Evolutionary conservation across 805 yeast species (phyloP), one percentile per base, ranked within the genome.

Genomic region (Zygotorulaspora danielsina): DNA sequence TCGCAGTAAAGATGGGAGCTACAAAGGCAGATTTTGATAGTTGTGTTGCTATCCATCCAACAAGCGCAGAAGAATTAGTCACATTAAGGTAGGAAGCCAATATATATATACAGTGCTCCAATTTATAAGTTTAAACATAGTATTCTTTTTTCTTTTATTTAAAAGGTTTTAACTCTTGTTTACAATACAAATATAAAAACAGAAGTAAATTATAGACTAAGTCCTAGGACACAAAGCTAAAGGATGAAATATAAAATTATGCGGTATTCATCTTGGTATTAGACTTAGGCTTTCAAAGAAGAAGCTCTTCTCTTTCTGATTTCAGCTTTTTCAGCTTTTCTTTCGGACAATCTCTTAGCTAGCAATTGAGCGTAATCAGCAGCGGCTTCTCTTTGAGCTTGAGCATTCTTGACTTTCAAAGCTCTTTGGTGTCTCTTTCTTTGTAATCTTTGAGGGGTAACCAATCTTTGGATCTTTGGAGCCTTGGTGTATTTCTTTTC

Each of bases 251-350:
- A 44, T 44, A 40, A 37, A 44, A 37, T 39, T 44, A 44, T 44
- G 48, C 48, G 48, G 37, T 21, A 33, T 38, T 41, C 48, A 39
- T 36, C 38, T 27, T 40, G 39, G 39, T 38, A 31, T 32, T 29
- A 28, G 40, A 51, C 49, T 73, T 79, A 82, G 79, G 89, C 88
- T 77, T 84, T 87, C 73, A 93, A 81, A 63, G 97, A 93, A 66
- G 97, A 89, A 72, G 98, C 97, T 81, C 98, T 88, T 84, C 97
- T 88, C 95, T 90, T 90, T 79, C 84, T 88, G 75, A 84, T 80
- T 79, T 88, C 97, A 75, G 96, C 96, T 79, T 79, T 86, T 76
- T 87, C 95, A 70, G 94, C 90, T 81, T 90, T 90, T 78, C 89
- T 87, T 77, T 90, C 97, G 74, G 87, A 84, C 72, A 90, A 84